Conservation (phyloP, 176 grass and related monocot species). For the Typha latifolia region DNA sequence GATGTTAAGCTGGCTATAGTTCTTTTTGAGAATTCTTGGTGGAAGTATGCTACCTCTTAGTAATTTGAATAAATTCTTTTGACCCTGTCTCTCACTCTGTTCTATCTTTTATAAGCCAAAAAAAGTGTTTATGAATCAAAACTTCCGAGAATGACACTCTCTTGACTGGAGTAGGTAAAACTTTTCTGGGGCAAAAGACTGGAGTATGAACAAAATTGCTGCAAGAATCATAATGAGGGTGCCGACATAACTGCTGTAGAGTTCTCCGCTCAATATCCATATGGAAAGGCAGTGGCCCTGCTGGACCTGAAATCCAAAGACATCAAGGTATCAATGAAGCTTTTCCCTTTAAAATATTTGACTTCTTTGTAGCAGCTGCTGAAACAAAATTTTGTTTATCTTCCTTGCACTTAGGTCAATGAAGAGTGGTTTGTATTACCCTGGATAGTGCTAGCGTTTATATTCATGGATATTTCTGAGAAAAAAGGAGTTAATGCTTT, state of each 20-base stretch:
- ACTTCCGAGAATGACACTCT: neutral
- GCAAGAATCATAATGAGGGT: constrained; percentile 27
- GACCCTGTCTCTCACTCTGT: too few species aligned
- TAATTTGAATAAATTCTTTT: too few species aligned
- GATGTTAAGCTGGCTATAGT: too few species aligned
- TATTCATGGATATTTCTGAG: constrained; percentile 3
- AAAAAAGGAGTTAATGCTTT: neutral
- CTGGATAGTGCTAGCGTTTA: constrained; percentile 8
- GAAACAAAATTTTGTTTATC: neutral
- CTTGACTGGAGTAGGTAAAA: constrained; percentile 52
- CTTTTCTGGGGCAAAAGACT: constrained; percentile 61
- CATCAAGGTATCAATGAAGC: constrained; percentile 34
- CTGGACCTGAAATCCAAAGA: constrained; percentile 45
- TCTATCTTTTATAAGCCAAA: too few species aligned
- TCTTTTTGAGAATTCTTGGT: too few species aligned
- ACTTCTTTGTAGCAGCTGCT: neutral
- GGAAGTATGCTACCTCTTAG: too few species aligned
- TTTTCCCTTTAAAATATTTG: neutral
- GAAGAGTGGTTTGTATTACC: constrained; percentile 21
- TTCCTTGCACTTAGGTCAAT: constrained; percentile 13
- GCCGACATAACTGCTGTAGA: constrained; percentile 52
- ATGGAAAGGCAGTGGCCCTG: constrained; percentile 62
- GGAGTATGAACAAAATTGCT: constrained; percentile 56
- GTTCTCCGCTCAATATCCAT: constrained; percentile 54
- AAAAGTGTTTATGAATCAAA: too few species aligned